Base-by-base conservation (phyloP, 768 basidiomycete species). In the Collybia sordida region DNA sequence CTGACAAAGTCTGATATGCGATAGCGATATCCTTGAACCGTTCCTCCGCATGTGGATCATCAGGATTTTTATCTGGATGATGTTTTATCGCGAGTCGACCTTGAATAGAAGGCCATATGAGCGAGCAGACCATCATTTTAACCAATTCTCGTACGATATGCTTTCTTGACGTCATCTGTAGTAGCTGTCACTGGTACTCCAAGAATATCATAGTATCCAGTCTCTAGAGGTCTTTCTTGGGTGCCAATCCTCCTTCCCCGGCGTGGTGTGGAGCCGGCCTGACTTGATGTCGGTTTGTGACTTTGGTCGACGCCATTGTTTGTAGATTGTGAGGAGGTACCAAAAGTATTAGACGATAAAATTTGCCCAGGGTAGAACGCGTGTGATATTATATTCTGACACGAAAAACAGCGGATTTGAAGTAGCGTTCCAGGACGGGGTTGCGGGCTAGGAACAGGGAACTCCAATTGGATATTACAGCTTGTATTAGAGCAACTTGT, bases 1-100 rank as follows among this genome's bases (percentile, higher is more conserved):
- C 91, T 1, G 89, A 91, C 5, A 94, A 80, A 0, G 89, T 91
- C 62, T 92, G 89, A 62, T 88, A 92, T 2, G 93, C 93, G 43
- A 93, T 89, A 0, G 93, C 90, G 54, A 96, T 93, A 55, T 88
- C 80, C 62, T 93, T 93, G 76, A 93, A 93, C n/a, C 83, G 80
- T 52, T 91, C 91, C 59, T 90, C 91, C 0, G 93, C 91, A 21
- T 75, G 67, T 0, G 90, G 92, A 66, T 94, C 92, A 60, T 88
- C 83, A 0, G 83, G 90, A 63, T 95, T 93, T 76, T 94, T 94
- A 78, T 94, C 92, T 0, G 92, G 92, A 64, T 93, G 92, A 59
- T 87, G 84, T 66, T 93, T 93, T 69, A 96, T 93, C 2, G 93
- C 93, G 44, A 92, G 75, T 5, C 87, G 81, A 38, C 89, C 87